Conservation (phyloP, 805 yeast species). For the Huiozyma naganishii region DNA sequence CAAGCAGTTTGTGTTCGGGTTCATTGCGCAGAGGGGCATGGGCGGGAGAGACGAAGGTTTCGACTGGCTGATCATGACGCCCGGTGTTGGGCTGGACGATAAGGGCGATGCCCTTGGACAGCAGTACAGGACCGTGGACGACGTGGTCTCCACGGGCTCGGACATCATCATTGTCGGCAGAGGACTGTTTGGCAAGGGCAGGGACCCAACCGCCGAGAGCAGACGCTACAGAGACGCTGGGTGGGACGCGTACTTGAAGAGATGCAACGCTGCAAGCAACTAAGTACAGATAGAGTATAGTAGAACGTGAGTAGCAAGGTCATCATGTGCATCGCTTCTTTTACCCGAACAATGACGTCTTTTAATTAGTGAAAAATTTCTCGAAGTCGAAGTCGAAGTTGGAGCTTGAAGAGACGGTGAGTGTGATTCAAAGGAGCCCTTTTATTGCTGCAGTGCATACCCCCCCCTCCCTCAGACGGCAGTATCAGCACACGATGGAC, state of each 20-base stretch:
- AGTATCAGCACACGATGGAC: conserved; percentile 80
- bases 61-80: conserved; percentile 95
- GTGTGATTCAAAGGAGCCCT: too few species aligned
- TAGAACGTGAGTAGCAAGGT: too few species aligned
- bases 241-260: conserved; percentile 75
- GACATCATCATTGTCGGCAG: conserved; percentile 98
- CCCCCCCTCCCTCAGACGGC: too few species aligned
- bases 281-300: too few species aligned
- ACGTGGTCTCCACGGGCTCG: conserved; percentile 75
- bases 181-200: conserved; percentile 88
- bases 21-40: conserved; percentile 87
- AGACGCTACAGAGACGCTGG: conserved; percentile 86
- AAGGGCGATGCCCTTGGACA: conserved; percentile 94
- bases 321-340: too few species aligned
- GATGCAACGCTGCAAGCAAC: conserved; percentile 10
- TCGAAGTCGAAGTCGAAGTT: too few species aligned
- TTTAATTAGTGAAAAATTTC: too few species aligned
- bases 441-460: too few species aligned
- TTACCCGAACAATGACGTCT: too few species aligned
- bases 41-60: conserved; percentile 75
- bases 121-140: conserved; percentile 86
- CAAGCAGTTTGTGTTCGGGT: conserved; percentile 87
- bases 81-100: conserved; percentile 96
- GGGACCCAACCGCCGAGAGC: conserved; percentile 84
- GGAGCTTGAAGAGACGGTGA: too few species aligned